Conservation (phyloP, 2,329 filamentous ascomycete species). For the Penicillium sp. region DNA sequence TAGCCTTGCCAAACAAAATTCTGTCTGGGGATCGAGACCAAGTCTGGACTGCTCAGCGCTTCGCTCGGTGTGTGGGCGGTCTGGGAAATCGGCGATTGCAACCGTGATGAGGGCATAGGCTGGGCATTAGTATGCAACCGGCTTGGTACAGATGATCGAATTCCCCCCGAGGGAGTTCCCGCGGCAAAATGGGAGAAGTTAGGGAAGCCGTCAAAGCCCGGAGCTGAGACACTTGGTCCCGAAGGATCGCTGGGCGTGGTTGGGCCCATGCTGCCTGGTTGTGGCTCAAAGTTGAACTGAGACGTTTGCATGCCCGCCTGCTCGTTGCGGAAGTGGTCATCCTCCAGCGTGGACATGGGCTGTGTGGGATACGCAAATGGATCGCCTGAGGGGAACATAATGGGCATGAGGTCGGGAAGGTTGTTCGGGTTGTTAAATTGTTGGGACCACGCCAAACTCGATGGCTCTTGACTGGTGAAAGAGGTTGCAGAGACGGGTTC, state of each 20-base stretch:
- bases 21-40: slow-evolving; percentile 40
- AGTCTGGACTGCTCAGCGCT: slow-evolving; percentile 35
- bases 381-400: slow-evolving; percentile 49
- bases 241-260: slow-evolving; percentile 15
- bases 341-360: slow-evolving; percentile 44
- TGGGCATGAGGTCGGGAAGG: slow-evolving; percentile 45
- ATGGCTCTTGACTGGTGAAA: slow-evolving; percentile 21
- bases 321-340: slow-evolving; percentile 37
- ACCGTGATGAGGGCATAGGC: slow-evolving; percentile 22
- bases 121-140: slow-evolving; percentile 25
- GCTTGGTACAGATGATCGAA: slow-evolving; percentile 26
- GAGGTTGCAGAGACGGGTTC: slow-evolving; percentile 20
- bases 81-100: slow-evolving; percentile 33
- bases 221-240: slow-evolving; percentile 17
- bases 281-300: slow-evolving; percentile 23
- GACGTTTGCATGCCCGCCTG: slow-evolving; percentile 9
- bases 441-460: slow-evolving; percentile 29
- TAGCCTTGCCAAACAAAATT: slow-evolving; percentile 41
- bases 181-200: slow-evolving; percentile 25
- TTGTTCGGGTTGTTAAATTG: slow-evolving; percentile 30
- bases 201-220: slow-evolving; percentile 26
- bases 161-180: slow-evolving; percentile 11
- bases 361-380: slow-evolving; percentile 49
- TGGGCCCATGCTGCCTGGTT: slow-evolving; percentile 13
- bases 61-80: slow-evolving; percentile 31